These are phyloP conservation scores for Monascus purpureus DNA, from an alignment of 495 filamentous ascomycete species.

Conservation along the genomic window DNA sequence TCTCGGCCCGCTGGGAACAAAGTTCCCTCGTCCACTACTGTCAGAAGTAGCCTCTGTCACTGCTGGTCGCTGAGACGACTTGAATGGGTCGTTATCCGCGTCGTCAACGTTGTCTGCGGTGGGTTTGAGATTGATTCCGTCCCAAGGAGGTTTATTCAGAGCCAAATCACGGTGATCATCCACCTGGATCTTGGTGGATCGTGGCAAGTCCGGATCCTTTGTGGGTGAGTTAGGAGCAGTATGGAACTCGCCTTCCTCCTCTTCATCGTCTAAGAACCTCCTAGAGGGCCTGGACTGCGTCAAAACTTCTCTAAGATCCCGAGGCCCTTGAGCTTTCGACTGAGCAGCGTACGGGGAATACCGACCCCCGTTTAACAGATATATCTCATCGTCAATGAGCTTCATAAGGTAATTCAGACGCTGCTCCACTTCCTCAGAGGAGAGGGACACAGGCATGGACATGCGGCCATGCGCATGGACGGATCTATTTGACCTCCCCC, in stretches of 20 bases:
- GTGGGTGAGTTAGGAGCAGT: constrained; percentile 27
- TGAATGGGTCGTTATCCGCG: background rate
- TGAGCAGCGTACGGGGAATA: background rate
- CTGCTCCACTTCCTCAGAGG: constrained; percentile 7
- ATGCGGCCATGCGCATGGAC: background rate
- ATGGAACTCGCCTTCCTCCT: constrained; percentile 17
- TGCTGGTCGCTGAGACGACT: background rate
- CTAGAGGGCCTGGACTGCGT: constrained; percentile 11
- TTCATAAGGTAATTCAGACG: constrained; percentile 12
- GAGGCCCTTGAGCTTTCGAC: background rate
- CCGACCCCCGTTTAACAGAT: constrained; percentile 9
- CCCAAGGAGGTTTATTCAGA: background rate
- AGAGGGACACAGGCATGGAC: background rate
- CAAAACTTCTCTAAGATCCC: background rate
- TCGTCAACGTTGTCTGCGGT: too few species aligned
- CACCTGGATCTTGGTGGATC: background rate
- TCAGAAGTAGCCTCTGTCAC: background rate
- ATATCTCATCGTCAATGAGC: constrained; percentile 18
- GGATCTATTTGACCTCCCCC: background rate
- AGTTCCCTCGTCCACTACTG: background rate
- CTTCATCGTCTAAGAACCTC: constrained; percentile 11
- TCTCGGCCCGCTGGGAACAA: background rate
- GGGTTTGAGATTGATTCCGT: too few species aligned
- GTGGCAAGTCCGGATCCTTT: constrained; percentile 3
- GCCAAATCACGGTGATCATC: too few species aligned